Evolutionary conservation across 2,329 filamentous ascomycete genomes (phyloP).

Genomic region (Scytalidium lignicola): DNA sequence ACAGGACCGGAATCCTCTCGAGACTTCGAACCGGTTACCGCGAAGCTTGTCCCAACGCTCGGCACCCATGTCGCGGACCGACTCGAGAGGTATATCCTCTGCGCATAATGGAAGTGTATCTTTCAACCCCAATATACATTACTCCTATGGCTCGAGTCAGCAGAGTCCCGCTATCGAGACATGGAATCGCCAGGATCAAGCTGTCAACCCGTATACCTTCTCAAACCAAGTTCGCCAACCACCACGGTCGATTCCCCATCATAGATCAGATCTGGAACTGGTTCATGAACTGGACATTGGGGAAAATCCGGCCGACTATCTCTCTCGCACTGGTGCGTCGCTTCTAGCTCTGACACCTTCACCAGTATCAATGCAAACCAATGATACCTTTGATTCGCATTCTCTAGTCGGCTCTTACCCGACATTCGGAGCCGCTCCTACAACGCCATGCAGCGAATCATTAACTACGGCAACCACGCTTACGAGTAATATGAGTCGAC

Average conservation of each 20-base stretch:
- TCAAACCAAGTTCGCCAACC: slow-evolving; percentile 15
- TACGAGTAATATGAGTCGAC: slow-evolving; percentile 27
- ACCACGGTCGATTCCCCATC: slow-evolving; percentile 16
- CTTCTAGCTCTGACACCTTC: slow-evolving; percentile 16
- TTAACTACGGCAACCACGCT: slow-evolving; percentile 27
- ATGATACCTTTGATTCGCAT: not conserved
- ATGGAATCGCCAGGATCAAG: slow-evolving; percentile 23
- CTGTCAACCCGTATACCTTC: slow-evolving; percentile 19
- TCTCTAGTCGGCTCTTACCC: not conserved
- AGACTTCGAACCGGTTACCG: slow-evolving; percentile 9
- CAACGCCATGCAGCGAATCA: slow-evolving; percentile 23
- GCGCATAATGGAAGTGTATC: slow-evolving; percentile 18
- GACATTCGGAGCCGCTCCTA: slow-evolving; percentile 17
- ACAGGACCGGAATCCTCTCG: slow-evolving; percentile 3
- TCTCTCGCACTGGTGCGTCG: slow-evolving; percentile 15
- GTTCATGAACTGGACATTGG: slow-evolving; percentile 22
- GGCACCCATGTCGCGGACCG: slow-evolving; percentile 23
- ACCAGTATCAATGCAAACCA: slow-evolving; percentile 9
- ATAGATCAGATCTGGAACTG: slow-evolving; percentile 18
- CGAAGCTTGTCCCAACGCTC: slow-evolving; percentile 24
- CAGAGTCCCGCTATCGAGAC: slow-evolving; percentile 19
- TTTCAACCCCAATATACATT: slow-evolving; percentile 19
- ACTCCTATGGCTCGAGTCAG: slow-evolving; percentile 18
- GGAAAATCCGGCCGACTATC: slow-evolving; percentile 20
- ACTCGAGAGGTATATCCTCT: slow-evolving; percentile 22